Evolutionary conservation across 176 grass and related monocot species (phyloP), one percentile per base, ranked within the genome.

Genomic region (Avena insularis): DNA sequence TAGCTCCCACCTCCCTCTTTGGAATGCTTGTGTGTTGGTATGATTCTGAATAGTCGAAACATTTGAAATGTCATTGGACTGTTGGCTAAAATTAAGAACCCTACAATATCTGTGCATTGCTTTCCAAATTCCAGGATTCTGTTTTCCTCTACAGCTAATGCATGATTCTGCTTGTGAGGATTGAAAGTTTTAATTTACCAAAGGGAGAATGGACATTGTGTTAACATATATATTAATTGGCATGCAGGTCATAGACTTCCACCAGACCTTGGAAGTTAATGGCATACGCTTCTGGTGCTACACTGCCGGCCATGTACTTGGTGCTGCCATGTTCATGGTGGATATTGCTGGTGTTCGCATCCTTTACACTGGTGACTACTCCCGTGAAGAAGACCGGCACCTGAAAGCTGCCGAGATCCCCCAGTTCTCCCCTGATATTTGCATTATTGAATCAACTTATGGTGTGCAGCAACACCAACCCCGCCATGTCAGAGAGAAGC

Each of bases 261-360:
- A 98, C 85, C 97, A 96, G 67, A 98, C 97, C 13, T 55, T 96
- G 35, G 97, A 98, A 86, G 94, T 94, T 64, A 96, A 98, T 83
- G 97, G 92, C 29, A 96, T 98, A 81, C 93, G 97, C 15, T 98
- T 98, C 81, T 98, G 97, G 97, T 98, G 97, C 85, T 98, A 98
- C 64, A 98, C 92, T 29, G 97, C 97, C 53, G 92, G 92, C 56
- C 97, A 98, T 88, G 97, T 98, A 31, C 94, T 98, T 46, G 94
- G 94, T 74, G 94, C 97, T 40, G 97, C 97, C 36, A 98, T 98
- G 97, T 98, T 98, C 89, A 96, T 98, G 97, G 97, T 98, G 27
- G 94, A 98, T 79, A 98, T 98, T 88, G 97, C 97, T 27, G 94
- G 97, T 20, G 90, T 96, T 56, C 90, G 94, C 70, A 87, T 98